Evolutionary conservation across 2,329 filamentous ascomycete genomes (phyloP).

Genomic region (Apiospora sp.): DNA sequence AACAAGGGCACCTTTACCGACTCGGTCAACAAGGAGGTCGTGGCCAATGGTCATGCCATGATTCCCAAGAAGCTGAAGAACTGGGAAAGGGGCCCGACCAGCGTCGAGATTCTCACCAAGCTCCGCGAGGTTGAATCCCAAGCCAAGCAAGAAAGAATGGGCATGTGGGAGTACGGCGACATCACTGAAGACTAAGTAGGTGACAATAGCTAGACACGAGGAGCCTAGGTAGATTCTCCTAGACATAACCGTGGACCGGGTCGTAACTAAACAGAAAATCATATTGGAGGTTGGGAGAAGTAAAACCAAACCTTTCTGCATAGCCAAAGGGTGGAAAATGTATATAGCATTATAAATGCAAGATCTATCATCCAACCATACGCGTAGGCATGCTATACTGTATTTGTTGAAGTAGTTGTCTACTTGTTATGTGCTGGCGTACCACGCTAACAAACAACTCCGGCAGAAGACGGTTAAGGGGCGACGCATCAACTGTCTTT

Average conservation of each 20-base stretch:
- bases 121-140: conserved; percentile 77
- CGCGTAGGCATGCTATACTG: background rate
- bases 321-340: conserved; percentile 4
- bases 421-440: too few relatives aligned
- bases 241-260: background rate
- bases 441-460: background rate
- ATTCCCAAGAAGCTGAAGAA: conserved; percentile 89
- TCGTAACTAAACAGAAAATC: background rate
- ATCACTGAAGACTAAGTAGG: conserved; percentile 81
- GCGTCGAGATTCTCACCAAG: conserved; percentile 74
- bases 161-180: conserved; percentile 99
- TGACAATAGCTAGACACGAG: background rate
- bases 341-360: conserved; percentile 8
- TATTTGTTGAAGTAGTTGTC: background rate
- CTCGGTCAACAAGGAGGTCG: conserved; percentile 89
- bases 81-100: conserved; percentile 81
- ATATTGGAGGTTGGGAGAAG: background rate
- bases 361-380: conserved; percentile 6
- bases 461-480: background rate
- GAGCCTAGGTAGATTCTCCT: background rate
- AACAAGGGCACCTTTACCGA: conserved; percentile 67
- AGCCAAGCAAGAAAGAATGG: conserved; percentile 81
- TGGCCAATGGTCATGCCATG: conserved; percentile 86
- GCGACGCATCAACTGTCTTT: background rate
- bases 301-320: conserved; percentile 12